Evolutionary conservation across 352 stramenopile genomes (phyloP).

Genomic region (Phytophthora rubi): DNA sequence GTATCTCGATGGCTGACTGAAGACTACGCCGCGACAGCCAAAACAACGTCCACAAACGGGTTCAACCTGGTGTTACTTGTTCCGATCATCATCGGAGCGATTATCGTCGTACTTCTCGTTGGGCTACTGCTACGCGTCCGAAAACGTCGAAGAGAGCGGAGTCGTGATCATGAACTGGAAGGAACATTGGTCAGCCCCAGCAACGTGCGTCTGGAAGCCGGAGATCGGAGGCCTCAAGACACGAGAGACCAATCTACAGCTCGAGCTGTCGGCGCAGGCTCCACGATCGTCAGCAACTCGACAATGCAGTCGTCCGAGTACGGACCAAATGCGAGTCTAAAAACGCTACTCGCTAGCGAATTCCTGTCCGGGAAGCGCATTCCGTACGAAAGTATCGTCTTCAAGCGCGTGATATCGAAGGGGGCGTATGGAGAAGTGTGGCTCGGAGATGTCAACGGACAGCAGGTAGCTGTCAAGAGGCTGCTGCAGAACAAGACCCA

Average conservation of each 20-base stretch:
- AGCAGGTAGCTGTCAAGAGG: constrained; percentile 44
- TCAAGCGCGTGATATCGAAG: constrained; percentile 28
- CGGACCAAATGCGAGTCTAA: constrained; percentile 16
- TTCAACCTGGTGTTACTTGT: constrained; percentile 27
- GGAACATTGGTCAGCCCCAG: background rate
- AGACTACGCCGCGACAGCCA: constrained; percentile 1
- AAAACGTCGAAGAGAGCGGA: constrained; percentile 3
- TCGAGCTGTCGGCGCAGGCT: background rate
- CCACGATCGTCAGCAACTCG: background rate
- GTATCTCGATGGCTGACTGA: constrained; percentile 38
- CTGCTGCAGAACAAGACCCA: constrained; percentile 32
- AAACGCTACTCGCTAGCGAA: constrained; percentile 16
- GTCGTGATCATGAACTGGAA: background rate
- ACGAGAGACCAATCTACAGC: background rate
- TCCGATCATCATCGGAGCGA: constrained; percentile 13
- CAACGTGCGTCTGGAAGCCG: background rate
- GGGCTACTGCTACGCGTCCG: constrained; percentile 7
- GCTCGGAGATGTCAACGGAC: constrained; percentile 30
- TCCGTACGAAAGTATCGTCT: constrained; percentile 17
- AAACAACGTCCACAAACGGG: background rate
- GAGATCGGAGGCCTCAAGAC: background rate
- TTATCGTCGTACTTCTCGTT: constrained; percentile 6
- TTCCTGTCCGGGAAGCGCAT: constrained; percentile 42
- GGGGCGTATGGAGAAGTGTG: constrained; percentile 57
- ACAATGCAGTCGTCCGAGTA: constrained; percentile 6